phyloP scores from a whole-genome alignment of 1,284 basidiomycete genomes.

The Ceratobasidium sp. region DNA sequence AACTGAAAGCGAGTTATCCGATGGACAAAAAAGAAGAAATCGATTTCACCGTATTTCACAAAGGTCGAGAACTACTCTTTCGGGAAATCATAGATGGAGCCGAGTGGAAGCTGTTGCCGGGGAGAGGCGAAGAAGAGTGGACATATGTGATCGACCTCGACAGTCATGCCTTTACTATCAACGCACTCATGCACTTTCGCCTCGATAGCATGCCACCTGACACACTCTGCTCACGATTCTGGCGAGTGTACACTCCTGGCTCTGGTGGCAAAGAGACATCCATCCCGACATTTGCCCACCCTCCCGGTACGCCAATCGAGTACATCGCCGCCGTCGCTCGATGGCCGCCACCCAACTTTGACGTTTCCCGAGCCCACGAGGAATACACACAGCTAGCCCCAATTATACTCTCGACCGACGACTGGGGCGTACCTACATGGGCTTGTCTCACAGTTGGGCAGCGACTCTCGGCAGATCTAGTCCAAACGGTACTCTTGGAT shows the following conservation, averaged over 20 bases:
- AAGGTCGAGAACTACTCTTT: background rate
- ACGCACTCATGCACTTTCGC: conserved; percentile 14
- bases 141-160: conserved; percentile 40
- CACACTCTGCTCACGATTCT: background rate
- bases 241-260: background rate
- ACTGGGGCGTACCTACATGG: conserved; percentile 28
- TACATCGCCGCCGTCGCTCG: background rate
- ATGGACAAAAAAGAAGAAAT: background rate
- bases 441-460: background rate
- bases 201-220: conserved; percentile 28
- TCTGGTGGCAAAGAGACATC: background rate
- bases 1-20: background rate
- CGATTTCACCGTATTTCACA: background rate
- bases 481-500: background rate
- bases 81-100: background rate
- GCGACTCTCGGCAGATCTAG: background rate
- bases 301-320: background rate
- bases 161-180: conserved; percentile 33
- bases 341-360: background rate
- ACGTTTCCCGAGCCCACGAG: background rate
- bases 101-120: background rate
- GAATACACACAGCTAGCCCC: background rate
- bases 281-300: background rate
- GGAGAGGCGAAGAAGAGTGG: background rate
- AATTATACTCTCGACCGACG: background rate